A percentile compares a stretch with the other conserved stretches of the same genome.
Conservation (phyloP, 371 early-diverging fungal genomes). For the Nematocida sp. region DNA sequence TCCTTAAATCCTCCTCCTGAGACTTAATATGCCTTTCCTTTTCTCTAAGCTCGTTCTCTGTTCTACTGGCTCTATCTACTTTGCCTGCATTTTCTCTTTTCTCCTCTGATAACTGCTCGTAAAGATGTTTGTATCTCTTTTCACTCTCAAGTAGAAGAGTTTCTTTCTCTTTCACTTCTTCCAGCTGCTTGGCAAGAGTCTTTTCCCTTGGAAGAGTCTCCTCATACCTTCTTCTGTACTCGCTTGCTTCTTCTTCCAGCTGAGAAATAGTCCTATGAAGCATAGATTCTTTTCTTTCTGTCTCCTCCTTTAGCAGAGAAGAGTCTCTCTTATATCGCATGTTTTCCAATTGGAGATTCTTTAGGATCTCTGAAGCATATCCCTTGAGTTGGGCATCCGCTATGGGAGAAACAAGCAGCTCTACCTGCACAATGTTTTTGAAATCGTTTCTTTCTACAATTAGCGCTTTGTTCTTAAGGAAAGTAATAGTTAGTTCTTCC, state of each 20-base stretch:
- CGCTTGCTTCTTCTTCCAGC: constrained; percentile 36
- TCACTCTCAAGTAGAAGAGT: constrained; percentile 12
- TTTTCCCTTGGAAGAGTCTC: constrained; percentile 41
- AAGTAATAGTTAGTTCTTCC: constrained; percentile 41
- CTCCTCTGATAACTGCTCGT: constrained; percentile 53
- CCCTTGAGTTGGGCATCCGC: constrained; percentile 62
- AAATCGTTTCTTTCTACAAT: constrained; percentile 66
- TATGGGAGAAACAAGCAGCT: constrained; percentile 62
- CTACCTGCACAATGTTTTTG: constrained; percentile 66
- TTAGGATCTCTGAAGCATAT: constrained; percentile 64
- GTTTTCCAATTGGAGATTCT: constrained; percentile 61
- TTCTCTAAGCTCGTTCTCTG: constrained; percentile 48
- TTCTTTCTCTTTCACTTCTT: constrained; percentile 21
- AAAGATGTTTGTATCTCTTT: constrained; percentile 30
- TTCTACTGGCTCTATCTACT: constrained; percentile 46
- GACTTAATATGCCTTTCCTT: constrained; percentile 30
- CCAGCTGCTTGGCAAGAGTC: neutral
- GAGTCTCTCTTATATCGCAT: constrained; percentile 64
- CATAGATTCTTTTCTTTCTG: neutral
- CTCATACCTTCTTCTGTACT: constrained; percentile 44
- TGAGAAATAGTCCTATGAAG: constrained; percentile 19
- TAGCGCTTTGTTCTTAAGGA: constrained; percentile 54
- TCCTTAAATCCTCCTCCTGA: constrained; percentile 56
- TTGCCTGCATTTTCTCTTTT: constrained; percentile 49
- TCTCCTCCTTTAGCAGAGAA: constrained; percentile 56